Percentiles rank a stretch among this genome's conserved stretches.
Evolutionary conservation across 83 land plant genomes (phyloP).

Genomic region (Larix sibirica): DNA sequence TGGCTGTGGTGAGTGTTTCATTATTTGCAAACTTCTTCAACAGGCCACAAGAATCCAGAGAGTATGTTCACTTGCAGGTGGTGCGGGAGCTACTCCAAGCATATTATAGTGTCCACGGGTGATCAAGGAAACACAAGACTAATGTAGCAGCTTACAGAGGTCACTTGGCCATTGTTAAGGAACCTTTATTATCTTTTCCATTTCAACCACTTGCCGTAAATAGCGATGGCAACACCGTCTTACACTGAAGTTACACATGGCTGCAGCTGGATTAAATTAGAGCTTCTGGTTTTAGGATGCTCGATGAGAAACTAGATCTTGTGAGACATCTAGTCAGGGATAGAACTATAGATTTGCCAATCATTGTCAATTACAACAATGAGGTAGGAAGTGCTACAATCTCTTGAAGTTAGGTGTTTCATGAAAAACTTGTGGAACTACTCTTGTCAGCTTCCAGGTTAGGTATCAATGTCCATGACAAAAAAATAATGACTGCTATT

Average conservation of each 20-base stretch:
- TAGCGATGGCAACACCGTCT: constrained; percentile 50
- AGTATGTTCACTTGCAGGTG: constrained; percentile 18
- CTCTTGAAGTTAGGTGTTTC: constrained; percentile 32
- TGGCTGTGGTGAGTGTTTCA: too few species aligned
- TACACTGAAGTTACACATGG: constrained; percentile 36
- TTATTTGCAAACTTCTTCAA: too few species aligned
- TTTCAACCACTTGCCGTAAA: constrained; percentile 24
- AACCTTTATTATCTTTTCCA: constrained; percentile 25
- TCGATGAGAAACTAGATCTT: constrained; percentile 56
- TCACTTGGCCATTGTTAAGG: constrained; percentile 34
- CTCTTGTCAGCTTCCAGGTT: constrained; percentile 52
- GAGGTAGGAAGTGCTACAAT: constrained; percentile 58
- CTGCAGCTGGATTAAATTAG: constrained; percentile 45
- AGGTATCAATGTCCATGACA: constrained; percentile 41
- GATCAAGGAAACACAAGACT: constrained; percentile 54
- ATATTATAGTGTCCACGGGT: constrained; percentile 27
- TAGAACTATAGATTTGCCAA: constrained; percentile 20
- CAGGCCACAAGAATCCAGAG: too few species aligned
- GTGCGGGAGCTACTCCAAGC: constrained; percentile 28
- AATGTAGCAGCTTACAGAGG: constrained; percentile 61
- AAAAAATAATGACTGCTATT: constrained; percentile 42
- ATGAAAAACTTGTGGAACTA: constrained; percentile 48
- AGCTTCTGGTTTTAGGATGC: constrained; percentile 48
- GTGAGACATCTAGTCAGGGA: constrained; percentile 40
- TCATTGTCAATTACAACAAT: constrained; percentile 50